phyloP scores from a whole-genome alignment of 768 basidiomycete genomes.

The Leccinum barrowsii region DNA sequence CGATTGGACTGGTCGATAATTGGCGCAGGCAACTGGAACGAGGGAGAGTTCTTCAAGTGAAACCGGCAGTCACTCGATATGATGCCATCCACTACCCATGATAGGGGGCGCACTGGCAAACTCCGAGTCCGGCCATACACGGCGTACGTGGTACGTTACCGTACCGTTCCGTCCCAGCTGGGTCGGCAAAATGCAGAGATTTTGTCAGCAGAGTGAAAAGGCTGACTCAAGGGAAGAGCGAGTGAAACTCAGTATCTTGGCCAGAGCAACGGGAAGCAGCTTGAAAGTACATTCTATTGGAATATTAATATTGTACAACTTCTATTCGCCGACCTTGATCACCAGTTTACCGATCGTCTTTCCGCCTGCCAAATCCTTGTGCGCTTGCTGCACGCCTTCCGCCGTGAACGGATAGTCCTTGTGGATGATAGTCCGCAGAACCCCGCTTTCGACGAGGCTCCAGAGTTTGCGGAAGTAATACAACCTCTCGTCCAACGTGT shows the following conservation, averaged over 20 bases:
- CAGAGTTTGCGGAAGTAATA: slow-evolving; percentile 68
- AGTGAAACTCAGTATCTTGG: neutral
- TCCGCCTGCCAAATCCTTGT: slow-evolving; percentile 72
- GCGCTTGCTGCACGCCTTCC: slow-evolving; percentile 74
- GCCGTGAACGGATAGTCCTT: slow-evolving; percentile 82
- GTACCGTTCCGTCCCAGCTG: neutral
- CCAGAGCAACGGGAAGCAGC: neutral
- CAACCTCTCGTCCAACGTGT: slow-evolving; percentile 68
- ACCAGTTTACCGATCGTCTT: slow-evolving; percentile 85
- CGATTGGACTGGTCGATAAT: slow-evolving; percentile 24
- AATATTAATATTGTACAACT: neutral
- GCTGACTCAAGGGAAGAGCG: neutral
- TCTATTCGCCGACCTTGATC: slow-evolving; percentile 49
- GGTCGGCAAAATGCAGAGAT: neutral
- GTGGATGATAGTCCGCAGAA: slow-evolving; percentile 64
- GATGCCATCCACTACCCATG: neutral
- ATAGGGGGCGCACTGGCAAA: neutral
- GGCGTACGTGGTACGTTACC: neutral
- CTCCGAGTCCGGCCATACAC: neutral
- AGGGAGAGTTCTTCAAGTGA: neutral
- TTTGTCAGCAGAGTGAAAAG: neutral
- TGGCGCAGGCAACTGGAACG: neutral
- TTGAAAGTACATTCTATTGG: neutral
- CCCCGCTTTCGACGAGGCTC: slow-evolving; percentile 52
- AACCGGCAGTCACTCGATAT: neutral